Percentiles rank a stretch among this genome's conserved stretches.
These are phyloP conservation scores for Pythium coloratum DNA, from an alignment of 352 stramenopile genomes.

Conservation along the genomic window DNA sequence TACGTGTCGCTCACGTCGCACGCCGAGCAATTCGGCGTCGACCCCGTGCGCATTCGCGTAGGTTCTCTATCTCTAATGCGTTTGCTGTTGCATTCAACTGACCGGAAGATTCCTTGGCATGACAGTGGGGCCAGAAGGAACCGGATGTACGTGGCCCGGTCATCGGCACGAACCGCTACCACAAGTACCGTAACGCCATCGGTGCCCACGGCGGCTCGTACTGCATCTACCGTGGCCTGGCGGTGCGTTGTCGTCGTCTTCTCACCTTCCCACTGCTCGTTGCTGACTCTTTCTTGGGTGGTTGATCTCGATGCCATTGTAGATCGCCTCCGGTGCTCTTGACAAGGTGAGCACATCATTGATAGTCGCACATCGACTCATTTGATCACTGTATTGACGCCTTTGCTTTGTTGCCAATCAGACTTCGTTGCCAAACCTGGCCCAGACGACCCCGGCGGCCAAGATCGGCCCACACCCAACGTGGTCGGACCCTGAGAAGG, in stretches of 20 bases:
- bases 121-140: constrained; percentile 90
- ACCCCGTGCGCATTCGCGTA: constrained; percentile 85
- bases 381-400: background rate
- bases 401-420: constrained; percentile 4
- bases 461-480: constrained; percentile 96
- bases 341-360: constrained; percentile 34
- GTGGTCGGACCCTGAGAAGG: constrained; percentile 96
- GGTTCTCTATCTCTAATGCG: background rate
- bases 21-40: constrained; percentile 84
- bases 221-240: constrained; percentile 98
- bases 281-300: constrained; percentile 3
- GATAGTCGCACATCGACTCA: background rate
- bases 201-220: constrained; percentile 98
- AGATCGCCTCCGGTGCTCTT: constrained; percentile 74
- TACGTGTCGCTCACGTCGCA: constrained; percentile 89
- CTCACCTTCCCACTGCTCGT: background rate
- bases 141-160: constrained; percentile 91
- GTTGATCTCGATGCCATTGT: background rate
- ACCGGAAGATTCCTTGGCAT: constrained; percentile 3
- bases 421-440: constrained; percentile 72
- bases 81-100: background rate
- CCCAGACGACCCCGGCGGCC: constrained; percentile 94
- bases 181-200: constrained; percentile 97
- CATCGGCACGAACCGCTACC: constrained; percentile 95
- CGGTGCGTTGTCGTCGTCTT: constrained; percentile 50